Evolutionary conservation across 1,284 basidiomycete genomes (phyloP).

Genomic region (Ganoderma resinaceum): DNA sequence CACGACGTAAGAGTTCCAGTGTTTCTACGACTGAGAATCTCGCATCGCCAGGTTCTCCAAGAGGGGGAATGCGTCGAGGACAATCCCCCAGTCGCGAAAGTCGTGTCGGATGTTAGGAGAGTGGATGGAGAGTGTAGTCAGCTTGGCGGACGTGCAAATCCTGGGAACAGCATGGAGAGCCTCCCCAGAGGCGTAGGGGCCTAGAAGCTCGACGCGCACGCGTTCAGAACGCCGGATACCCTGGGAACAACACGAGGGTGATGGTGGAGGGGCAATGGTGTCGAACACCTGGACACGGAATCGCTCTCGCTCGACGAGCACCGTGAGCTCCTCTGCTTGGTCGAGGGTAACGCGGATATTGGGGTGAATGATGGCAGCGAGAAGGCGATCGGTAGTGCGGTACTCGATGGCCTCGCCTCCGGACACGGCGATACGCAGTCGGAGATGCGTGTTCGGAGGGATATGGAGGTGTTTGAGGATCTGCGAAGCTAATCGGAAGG

Average conservation of each 20-base stretch:
- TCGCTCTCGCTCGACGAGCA: background rate
- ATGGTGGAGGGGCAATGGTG: background rate
- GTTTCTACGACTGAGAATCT: too few relatives aligned
- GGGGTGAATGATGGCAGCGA: conserved; percentile 6
- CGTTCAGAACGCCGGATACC: background rate
- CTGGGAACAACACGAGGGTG: background rate
- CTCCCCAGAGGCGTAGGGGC: background rate
- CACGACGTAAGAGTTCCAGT: background rate
- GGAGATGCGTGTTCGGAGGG: background rate
- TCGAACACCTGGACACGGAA: background rate
- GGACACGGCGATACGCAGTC: background rate
- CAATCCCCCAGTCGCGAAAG: background rate
- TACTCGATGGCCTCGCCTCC: background rate
- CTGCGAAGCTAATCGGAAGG: background rate
- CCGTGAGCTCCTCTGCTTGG: background rate
- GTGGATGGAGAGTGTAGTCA: background rate
- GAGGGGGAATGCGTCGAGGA: conserved; percentile 6
- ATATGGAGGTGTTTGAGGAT: conserved; percentile 3
- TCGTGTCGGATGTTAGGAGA: background rate
- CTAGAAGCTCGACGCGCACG: background rate
- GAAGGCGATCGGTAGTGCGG: background rate
- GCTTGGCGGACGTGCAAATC: background rate
- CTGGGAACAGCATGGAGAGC: conserved; percentile 2
- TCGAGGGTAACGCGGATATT: background rate
- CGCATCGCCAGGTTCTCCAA: background rate